Base-by-base conservation (phyloP, 345 rosid species). In the Euphorbia peplus region DNA sequence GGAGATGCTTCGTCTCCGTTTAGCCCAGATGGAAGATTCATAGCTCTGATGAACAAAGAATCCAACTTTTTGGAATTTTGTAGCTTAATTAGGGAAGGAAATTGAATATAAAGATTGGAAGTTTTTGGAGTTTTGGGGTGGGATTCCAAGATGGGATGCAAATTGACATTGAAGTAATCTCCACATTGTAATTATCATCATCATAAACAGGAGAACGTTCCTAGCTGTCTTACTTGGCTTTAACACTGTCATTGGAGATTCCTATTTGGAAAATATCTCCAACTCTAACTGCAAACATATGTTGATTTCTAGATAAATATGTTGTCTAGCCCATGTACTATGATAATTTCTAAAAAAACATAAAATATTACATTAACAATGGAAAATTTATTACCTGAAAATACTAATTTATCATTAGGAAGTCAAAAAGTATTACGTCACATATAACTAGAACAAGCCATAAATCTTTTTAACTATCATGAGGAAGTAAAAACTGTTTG, bases 121-220 rank as follows among this genome's bases (percentile, higher is more conserved):
- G 8, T n/a, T 58, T 60, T 55, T 72, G 73, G 73, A 66, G 76
- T 5, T 47, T 28, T 28, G 7, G 7, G 5, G 35, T 26, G 6
- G 19, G 46, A 18, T 9, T 10, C 1, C 8, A 53, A 24, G 0
- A 44, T 44, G 15, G 41, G 48, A n/a, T 0, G 15, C 52, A 26
- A 82, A 39, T 82, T 63, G 87, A 39, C 83, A 39, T 82, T 63
- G 90, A 44, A 46, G 25, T 74, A 30, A 70, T 70, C 84, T 47
- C 68, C 74, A 19, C 75, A n/a, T 57, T 12, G 52, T 16, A 26
- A 42, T 14, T 63, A 47, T 24, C 64, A 30, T 11, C 16, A 32
- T 24, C 4, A n/a, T n/a, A 46, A 44, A 44, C 18, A 10, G 50
- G 50, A 12, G 50, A 44, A 44, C 50, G 14, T 44, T 44, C 50